Evolutionary conservation across 2,329 filamentous ascomycete genomes (phyloP).

Genomic region (Chaetomiaceae sp.): DNA sequence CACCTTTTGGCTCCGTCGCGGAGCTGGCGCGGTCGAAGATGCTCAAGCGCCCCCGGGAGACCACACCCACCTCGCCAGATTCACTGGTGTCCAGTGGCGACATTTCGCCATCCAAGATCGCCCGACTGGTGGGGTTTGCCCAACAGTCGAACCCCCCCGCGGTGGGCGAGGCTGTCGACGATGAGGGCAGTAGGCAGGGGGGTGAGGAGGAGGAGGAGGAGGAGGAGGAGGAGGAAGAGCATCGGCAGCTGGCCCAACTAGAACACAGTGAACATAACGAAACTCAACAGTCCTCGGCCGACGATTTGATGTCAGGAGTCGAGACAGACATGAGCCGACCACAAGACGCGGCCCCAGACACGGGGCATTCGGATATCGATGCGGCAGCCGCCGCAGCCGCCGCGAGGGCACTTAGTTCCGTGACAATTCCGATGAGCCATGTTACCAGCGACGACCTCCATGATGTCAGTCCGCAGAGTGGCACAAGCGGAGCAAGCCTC

Average conservation of each 20-base stretch:
- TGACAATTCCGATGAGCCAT: constrained; percentile 31
- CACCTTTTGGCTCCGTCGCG: constrained; percentile 37
- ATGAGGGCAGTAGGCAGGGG: constrained; percentile 49
- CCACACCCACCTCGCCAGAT: constrained; percentile 40
- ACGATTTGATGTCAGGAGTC: constrained; percentile 51
- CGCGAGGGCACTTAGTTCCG: constrained; percentile 34
- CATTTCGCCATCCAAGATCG: constrained; percentile 51
- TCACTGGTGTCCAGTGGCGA: constrained; percentile 33
- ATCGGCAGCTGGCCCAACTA: constrained; percentile 30
- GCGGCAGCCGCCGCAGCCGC: constrained; percentile 41
- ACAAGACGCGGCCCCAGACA: constrained; percentile 44
- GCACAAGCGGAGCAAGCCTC: constrained; percentile 38
- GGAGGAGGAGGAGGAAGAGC: constrained; percentile 45
- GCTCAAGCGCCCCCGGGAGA: constrained; percentile 47
- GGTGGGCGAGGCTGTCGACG: constrained; percentile 51
- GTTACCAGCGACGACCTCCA: constrained; percentile 37
- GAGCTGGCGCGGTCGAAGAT: constrained; percentile 37
- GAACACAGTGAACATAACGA: constrained; percentile 3
- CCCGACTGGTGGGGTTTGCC: constrained; percentile 43
- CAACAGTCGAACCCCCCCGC: constrained; percentile 43
- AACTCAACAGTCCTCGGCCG: constrained; percentile 47
- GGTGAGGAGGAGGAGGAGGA: constrained; percentile 47
- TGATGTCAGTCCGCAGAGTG: constrained; percentile 44
- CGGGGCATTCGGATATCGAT: constrained; percentile 30
- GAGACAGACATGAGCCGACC: constrained; percentile 52